Evolutionary conservation across 2,329 filamentous ascomycete genomes (phyloP).

Genomic region (Hymenoscyphus infarciens): DNA sequence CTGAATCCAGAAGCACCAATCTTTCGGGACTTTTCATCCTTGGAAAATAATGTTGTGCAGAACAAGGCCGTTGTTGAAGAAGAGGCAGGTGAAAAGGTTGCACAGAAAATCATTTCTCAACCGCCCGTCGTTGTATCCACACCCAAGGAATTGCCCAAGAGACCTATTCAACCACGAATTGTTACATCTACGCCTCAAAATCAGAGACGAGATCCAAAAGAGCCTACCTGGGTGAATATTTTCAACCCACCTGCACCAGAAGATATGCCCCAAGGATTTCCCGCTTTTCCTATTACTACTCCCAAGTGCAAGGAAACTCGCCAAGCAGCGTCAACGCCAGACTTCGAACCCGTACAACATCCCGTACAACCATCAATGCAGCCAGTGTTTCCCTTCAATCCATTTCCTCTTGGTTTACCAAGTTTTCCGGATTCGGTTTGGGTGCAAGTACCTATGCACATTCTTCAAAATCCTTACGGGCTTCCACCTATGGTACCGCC

Average conservation of each 20-base stretch:
- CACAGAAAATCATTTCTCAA: background rate
- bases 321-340: background rate
- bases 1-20: conserved; percentile 25
- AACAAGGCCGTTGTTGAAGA: conserved; percentile 1
- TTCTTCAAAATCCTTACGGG: conserved; percentile 6
- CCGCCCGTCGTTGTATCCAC: background rate
- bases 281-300: background rate
- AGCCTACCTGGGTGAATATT: conserved; percentile 17
- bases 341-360: background rate
- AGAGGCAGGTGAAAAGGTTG: background rate
- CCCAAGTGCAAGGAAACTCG: background rate
- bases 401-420: background rate
- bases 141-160: background rate
- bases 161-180: background rate
- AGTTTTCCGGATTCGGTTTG: conserved; percentile 5
- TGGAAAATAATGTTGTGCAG: conserved; percentile 12
- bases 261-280: conserved; percentile 10
- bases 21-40: conserved; percentile 13
- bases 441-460: conserved; percentile 8
- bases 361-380: background rate
- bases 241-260: conserved; percentile 13
- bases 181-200: conserved; percentile 5
- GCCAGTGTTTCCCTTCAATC: background rate
- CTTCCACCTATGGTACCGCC: conserved; percentile 3
- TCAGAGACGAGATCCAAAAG: conserved; percentile 4